Evolutionary conservation across 352 stramenopile species (phyloP).

Genomic region (Albugo candida): DNA sequence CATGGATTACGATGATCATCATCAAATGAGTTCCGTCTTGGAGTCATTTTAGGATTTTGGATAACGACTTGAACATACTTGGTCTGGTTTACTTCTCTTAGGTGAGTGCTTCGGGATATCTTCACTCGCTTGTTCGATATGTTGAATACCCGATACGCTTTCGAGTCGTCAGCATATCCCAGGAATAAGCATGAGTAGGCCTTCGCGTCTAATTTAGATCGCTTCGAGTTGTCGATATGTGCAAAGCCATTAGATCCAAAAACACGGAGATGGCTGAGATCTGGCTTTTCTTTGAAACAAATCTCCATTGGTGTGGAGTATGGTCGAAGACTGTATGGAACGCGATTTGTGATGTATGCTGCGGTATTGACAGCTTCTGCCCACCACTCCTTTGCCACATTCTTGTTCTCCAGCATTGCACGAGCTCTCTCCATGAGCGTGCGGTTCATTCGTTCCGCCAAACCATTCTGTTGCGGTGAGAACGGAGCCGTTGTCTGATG

Average conservation of each 20-base stretch:
- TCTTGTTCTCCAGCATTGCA: background rate
- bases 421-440: background rate
- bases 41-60: too few species aligned
- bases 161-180: constrained; percentile 7
- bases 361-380: background rate
- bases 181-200: constrained; percentile 11
- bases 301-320: background rate
- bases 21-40: background rate
- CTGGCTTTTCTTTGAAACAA: background rate
- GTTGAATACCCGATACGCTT: constrained; percentile 10
- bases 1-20: too few species aligned
- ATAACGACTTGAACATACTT: constrained; percentile 2
- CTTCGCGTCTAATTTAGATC: constrained; percentile 8
- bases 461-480: too few species aligned
- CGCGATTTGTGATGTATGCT: too few species aligned
- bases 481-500: too few species aligned
- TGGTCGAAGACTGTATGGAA: background rate
- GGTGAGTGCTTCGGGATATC: background rate
- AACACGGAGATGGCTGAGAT: constrained; percentile 7
- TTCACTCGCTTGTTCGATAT: background rate
- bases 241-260: constrained; percentile 7
- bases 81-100: background rate
- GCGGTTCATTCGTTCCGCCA: too few species aligned
- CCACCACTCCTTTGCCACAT: background rate
- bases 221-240: constrained; percentile 5